Evolutionary conservation across 257 asterid genomes (phyloP).

Genomic region (Anisodus tanguticus): DNA sequence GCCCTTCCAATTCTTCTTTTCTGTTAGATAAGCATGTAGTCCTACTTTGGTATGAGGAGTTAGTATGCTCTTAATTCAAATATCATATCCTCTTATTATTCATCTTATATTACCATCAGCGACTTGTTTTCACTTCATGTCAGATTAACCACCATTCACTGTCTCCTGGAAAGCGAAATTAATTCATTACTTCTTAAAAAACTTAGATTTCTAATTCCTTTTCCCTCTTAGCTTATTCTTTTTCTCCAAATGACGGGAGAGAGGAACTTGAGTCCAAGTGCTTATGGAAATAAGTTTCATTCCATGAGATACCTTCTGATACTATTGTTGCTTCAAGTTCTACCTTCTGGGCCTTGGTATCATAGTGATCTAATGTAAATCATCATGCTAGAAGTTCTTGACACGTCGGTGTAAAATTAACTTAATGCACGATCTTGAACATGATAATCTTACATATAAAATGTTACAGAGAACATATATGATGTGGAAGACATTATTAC

Average conservation of each 20-base stretch:
- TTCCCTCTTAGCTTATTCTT: not conserved
- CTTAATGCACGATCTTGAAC: too few species aligned
- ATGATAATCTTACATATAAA: too few species aligned
- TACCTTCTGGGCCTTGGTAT: slow-evolving; percentile 31
- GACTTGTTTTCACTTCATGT: not conserved
- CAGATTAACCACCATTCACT: not conserved
- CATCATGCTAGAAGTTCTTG: too few species aligned
- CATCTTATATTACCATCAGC: not conserved
- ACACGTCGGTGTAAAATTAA: too few species aligned
- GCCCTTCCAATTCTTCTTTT: not conserved
- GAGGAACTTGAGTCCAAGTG: slow-evolving; percentile 54
- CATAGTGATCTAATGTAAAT: too few species aligned
- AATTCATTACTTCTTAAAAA: not conserved
- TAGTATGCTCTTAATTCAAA: not conserved
- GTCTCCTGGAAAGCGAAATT: not conserved
- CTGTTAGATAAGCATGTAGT: not conserved
- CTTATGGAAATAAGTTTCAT: slow-evolving; percentile 60
- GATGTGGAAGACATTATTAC: too few species aligned
- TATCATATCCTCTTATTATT: not conserved
- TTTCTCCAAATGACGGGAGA: slow-evolving; percentile 57
- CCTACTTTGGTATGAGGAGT: not conserved
- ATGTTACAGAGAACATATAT: too few species aligned
- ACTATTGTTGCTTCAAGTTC: slow-evolving; percentile 88
- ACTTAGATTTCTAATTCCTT: slow-evolving; percentile 5
- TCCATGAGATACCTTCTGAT: slow-evolving; percentile 83